Evolutionary conservation across 441 rosid genomes (phyloP), one percentile per base, ranked within the genome.

Genomic region (Gossypium aridum): DNA sequence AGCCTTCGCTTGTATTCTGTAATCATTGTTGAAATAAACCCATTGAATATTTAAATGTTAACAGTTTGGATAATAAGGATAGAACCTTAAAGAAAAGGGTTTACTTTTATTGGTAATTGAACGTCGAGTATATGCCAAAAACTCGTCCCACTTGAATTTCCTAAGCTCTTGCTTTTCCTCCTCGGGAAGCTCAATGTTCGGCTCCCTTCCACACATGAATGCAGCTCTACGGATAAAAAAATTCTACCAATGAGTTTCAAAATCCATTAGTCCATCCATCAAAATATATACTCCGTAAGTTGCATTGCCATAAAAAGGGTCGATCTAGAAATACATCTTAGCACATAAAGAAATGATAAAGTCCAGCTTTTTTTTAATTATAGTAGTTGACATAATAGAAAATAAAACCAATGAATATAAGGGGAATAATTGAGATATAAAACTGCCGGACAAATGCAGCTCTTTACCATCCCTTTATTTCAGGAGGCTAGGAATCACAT

Each of bases 151-250:
- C 71, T 81, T 87, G 81, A 90, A 90, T 75, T 76, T 79, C 74
- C 81, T 78, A 7, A 95, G 93, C 77, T 95, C 92, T 80, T 77
- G 83, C 80, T 90, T 92, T 78, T 85, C 98, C 78, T 84, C 93
- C 78, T 90, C 93, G 0, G 92, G 67, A 26, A 95, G 91, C 82
- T 87, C 95, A 53, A 90, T 87, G 85, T 95, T 95, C 45, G 99
- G 99, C 70, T 95, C 99, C 75, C 99, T 89, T 71, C 98, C 98
- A 63, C 99, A 92, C 99, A 92, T 95, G 88, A 87, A 95, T 34
- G 99, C 99, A 73, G 99, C 98, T 83, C 99, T 95, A 84, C 81
- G 70, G 19, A 65, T 3, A 34, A 64, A 66, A 75, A 39, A 69
- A 68, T 69, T 75, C 47, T 22, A 23, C 34, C 16, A 23, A 23